Base-by-base conservation (phyloP, 257 asterid genomes). In the Nicotiana noctiflora region DNA sequence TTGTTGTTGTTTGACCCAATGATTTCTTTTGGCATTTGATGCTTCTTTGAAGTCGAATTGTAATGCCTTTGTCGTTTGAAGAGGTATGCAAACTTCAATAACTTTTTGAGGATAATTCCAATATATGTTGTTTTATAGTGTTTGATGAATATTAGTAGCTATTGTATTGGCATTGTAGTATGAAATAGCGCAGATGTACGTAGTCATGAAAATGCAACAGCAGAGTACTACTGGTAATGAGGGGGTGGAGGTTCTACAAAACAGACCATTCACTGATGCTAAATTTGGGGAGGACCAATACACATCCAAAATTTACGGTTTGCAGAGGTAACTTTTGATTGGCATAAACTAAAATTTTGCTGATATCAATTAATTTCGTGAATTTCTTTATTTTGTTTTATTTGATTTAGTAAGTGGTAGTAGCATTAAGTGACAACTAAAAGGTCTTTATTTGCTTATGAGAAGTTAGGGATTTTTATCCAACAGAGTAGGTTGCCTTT, bases 131-230 rank as follows among this genome's bases (percentile, higher is more conserved):
- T 29, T 55, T 32, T 32, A 66, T n/a, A 70, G 2, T 31, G 29
- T 52, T 40, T 66, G 34, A n/a, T 70, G 53, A 0, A 19, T 6
- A 70, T 37, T 0, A 34, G 9, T 37, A n/a, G n/a, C n/a, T 40
- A 5, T 40, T 70, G 77, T 4, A n/a, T 34, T 19, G 17, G 56
- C 14, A 53, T 57, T 84, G 90, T 92, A 94, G 98, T 92, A 88
- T 88, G 97, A 92, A 88, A 82, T 90, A 83, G 98, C 97, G 2
- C 98, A 92, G 82, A 92, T 90, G 97, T 92, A 90, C 63, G 87
- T 88, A 91, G 91, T 91, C 25, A 90, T 92, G 97, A 93, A 90
- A 89, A 91, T 94, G 97, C 97, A 92, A 90, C 97, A 92, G 74
- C 86, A 94, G 76, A n/a, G n/a, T n/a, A n/a, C n/a, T n/a, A n/a